Evolutionary conservation across 352 stramenopile genomes (phyloP).

Genomic region (Vaucheria bursata): DNA sequence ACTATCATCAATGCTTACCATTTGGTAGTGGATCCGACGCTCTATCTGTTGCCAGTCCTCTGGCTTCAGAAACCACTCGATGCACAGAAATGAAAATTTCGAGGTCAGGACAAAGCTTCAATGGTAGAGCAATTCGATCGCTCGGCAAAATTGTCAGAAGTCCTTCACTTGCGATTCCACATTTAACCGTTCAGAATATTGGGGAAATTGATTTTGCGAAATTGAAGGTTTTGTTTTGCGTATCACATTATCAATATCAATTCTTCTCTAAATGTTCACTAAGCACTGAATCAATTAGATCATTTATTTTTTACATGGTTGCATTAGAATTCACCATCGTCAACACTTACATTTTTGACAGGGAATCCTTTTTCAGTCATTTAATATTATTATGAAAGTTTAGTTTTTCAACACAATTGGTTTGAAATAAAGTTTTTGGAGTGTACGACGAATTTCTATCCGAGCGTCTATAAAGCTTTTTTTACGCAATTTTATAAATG

Average conservation of each 20-base stretch:
- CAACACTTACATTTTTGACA: not conserved
- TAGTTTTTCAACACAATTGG: not conserved
- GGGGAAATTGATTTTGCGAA: conserved; percentile 25
- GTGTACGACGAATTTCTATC: too few relatives aligned
- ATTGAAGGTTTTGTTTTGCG: too few relatives aligned
- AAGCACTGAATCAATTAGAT: not conserved
- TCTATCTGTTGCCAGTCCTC: too few relatives aligned
- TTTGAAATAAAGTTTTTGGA: too few relatives aligned
- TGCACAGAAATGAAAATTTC: too few relatives aligned
- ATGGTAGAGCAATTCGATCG: conserved; percentile 24
- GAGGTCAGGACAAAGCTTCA: conserved; percentile 48
- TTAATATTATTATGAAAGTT: not conserved
- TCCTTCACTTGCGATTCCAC: conserved; percentile 32
- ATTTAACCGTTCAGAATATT: conserved; percentile 25
- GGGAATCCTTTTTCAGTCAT: not conserved
- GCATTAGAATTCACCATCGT: not conserved
- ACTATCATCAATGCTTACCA: too few relatives aligned
- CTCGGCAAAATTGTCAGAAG: conserved; percentile 26
- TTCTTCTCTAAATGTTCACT: not conserved
- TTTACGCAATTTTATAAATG: too few relatives aligned
- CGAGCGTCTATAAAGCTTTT: too few relatives aligned
- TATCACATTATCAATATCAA: not conserved
- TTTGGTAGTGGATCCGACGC: too few relatives aligned
- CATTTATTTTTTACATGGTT: not conserved
- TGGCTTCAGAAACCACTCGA: too few relatives aligned